Conservation (phyloP, 768 basidiomycete species). For the Russula brevipes region DNA sequence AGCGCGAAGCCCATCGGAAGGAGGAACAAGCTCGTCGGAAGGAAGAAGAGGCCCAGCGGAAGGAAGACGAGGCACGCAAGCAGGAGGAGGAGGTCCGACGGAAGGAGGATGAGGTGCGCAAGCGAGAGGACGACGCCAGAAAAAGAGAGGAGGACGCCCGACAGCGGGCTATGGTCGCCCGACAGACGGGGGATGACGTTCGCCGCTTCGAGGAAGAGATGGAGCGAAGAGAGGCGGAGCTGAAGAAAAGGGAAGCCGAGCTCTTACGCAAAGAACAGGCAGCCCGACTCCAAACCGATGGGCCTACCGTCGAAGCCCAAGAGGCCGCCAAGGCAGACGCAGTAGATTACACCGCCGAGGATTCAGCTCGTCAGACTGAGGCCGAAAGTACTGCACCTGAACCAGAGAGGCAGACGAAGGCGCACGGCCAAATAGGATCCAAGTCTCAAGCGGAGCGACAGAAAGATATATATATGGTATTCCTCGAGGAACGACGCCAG, state of each 20-base stretch:
- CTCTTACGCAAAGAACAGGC: conserved; percentile 15
- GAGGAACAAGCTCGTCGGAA: conserved; percentile 24
- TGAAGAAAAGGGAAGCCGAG: conserved; percentile 20
- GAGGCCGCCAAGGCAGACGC: conserved; percentile 3
- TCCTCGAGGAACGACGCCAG: conserved; percentile 17
- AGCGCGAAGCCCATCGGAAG: conserved; percentile 32
- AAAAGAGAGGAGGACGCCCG: conserved; percentile 29
- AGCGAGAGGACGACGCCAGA: conserved; percentile 35
- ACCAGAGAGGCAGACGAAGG: conserved; percentile 12
- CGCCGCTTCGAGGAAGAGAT: conserved; percentile 23
- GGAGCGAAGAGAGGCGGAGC: conserved; percentile 17
- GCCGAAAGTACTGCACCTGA: not conserved
- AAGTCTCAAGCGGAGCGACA: conserved; percentile 22
- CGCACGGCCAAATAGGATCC: conserved; percentile 7
- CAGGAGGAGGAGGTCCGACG: conserved; percentile 31
- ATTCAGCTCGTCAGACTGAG: not conserved
- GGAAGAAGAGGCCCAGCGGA: conserved; percentile 32
- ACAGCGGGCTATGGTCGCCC: conserved; percentile 29
- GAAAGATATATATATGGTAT: conserved; percentile 20
- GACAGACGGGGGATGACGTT: conserved; percentile 30
- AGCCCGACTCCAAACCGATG: not conserved
- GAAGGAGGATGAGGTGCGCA: conserved; percentile 33
- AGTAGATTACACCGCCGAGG: not conserved
- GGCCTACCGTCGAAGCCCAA: conserved; percentile 1
- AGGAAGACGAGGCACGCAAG: conserved; percentile 29